phyloP scores from a whole-genome alignment of 2,329 filamentous ascomycete species.

The Fusarium musae region DNA sequence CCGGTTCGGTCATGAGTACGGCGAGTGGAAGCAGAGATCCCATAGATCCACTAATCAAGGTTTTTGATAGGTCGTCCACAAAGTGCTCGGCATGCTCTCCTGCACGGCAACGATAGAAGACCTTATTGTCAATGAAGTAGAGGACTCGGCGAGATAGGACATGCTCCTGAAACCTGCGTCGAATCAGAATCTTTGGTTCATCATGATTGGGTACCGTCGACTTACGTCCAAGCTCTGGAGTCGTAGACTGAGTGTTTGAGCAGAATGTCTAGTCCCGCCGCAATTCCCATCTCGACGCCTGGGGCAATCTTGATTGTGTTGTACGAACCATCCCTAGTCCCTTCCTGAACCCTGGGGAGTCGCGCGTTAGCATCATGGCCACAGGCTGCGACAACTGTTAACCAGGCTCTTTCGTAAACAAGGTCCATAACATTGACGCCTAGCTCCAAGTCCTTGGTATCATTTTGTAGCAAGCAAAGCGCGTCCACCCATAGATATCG shows the following conservation, averaged over 20 bases:
- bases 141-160: background rate
- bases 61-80: background rate
- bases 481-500: background rate
- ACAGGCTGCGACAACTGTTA: background rate
- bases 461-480: rapidly evolving
- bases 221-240: background rate
- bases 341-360: background rate
- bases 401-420: background rate
- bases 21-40: too few relatives aligned
- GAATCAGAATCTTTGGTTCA: rapidly evolving
- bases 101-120: background rate
- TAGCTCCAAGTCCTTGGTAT: rapidly evolving
- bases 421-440: background rate
- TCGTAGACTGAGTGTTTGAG: rapidly evolving
- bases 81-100: background rate
- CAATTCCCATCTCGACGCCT: background rate
- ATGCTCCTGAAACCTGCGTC: rapidly evolving
- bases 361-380: background rate
- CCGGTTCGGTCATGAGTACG: background rate
- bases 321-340: rapidly evolving
- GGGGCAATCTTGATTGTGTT: background rate
- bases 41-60: too few relatives aligned
- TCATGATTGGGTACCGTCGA: rapidly evolving
- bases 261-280: rapidly evolving
- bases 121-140: background rate